phyloP scores from a whole-genome alignment of 139 green algal genomes.

The Volvox reticuliferus region DNA sequence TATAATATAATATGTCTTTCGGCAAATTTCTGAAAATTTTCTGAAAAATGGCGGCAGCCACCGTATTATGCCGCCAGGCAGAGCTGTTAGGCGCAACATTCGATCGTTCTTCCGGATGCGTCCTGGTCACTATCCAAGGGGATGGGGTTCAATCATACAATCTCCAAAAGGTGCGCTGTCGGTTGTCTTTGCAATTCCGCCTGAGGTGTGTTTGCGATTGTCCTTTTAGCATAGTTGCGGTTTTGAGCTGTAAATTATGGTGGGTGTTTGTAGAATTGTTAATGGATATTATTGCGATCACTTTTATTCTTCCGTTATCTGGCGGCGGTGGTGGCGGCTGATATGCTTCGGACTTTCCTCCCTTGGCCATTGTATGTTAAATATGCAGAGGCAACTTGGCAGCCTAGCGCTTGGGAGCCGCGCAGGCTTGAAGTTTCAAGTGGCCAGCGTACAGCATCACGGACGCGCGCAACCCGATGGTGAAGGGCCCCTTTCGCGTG shows the following conservation, averaged over 20 bases:
- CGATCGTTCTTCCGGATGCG: neutral
- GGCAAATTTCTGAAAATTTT: too few relatives aligned
- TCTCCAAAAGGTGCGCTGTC: conserved; percentile 30
- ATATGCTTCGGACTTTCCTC: neutral
- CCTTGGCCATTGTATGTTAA: neutral
- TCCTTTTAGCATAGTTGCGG: neutral
- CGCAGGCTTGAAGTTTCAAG: conserved; percentile 7
- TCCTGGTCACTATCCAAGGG: conserved; percentile 10
- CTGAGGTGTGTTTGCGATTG: neutral
- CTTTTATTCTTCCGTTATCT: neutral
- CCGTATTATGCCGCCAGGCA: neutral
- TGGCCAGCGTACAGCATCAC: conserved; percentile 1
- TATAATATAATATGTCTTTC: too few relatives aligned
- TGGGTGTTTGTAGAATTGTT: too few relatives aligned
- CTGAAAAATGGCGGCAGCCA: neutral
- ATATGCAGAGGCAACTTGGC: conserved; percentile 12
- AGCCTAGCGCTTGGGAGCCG: conserved; percentile 16
- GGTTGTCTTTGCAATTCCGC: neutral
- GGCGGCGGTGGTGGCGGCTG: conserved; percentile 6
- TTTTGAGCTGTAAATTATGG: too few relatives aligned
- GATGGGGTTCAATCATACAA: conserved; percentile 41
- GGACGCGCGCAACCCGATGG: neutral
- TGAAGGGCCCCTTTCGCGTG: neutral
- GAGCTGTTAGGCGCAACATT: conserved; percentile 19
- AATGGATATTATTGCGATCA: too few relatives aligned